These are phyloP conservation scores for Fraxinus xanthoxyloides DNA, from an alignment of 305 asterid genomes.

Conservation along the genomic window DNA sequence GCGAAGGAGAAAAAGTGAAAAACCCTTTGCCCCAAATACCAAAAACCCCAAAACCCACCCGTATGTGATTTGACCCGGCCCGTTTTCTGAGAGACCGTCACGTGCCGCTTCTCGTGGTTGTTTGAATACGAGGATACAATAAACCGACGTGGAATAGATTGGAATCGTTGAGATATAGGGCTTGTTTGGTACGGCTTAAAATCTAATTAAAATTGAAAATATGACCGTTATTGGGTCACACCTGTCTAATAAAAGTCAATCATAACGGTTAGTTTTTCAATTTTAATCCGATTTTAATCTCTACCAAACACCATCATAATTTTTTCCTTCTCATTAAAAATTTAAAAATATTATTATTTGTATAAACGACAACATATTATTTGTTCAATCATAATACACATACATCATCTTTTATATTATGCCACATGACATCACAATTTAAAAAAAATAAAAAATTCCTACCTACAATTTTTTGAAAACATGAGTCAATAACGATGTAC, in stretches of 20 bases:
- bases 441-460: too few species aligned
- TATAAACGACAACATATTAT: neutral
- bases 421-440: neutral
- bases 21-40: constrained; percentile 33
- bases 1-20: constrained; percentile 26
- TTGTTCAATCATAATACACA: neutral
- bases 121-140: neutral
- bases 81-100: neutral
- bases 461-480: neutral
- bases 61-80: constrained; percentile 23
- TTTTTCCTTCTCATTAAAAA: neutral
- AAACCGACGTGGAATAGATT: neutral
- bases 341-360: neutral
- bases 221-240: too few species aligned
- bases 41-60: constrained; percentile 31
- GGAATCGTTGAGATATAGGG: neutral
- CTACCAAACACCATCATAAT: too few species aligned
- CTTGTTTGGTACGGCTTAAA: too few species aligned
- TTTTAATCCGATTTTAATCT: too few species aligned
- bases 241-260: too few species aligned
- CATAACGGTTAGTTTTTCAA: too few species aligned
- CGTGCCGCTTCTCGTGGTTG: neutral
- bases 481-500: neutral
- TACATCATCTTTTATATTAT: too few species aligned
- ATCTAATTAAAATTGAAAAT: too few species aligned